A percentile compares a stretch with the other conserved stretches of the same genome.
Conservation (phyloP, 306 rosid species). For the Cucumis cinereus region DNA sequence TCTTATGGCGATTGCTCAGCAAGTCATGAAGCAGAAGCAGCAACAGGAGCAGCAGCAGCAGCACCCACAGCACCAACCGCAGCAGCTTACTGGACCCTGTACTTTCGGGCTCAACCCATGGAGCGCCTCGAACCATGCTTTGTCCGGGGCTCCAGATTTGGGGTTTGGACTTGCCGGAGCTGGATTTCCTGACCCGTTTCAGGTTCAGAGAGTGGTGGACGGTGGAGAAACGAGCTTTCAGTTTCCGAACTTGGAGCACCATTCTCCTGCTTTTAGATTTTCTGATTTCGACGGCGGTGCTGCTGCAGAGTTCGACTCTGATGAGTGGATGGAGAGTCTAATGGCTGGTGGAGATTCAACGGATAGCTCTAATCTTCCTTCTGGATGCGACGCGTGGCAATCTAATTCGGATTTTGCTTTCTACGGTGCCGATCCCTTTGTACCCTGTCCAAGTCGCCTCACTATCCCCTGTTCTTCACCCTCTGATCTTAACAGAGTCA, state of each 20-base stretch:
- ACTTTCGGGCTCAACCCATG: slow-evolving; percentile 63
- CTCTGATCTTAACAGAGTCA: slow-evolving; percentile 57
- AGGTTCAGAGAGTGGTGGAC: slow-evolving; percentile 40
- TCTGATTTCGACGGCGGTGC: slow-evolving; percentile 39
- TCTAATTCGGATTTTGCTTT: slow-evolving; percentile 40
- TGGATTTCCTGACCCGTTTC: slow-evolving; percentile 66
- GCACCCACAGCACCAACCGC: slow-evolving; percentile 23
- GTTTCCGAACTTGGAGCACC: slow-evolving; percentile 55
- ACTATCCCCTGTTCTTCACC: slow-evolving; percentile 32
- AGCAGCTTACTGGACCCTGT: slow-evolving; percentile 19
- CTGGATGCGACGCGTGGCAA: slow-evolving; percentile 55
- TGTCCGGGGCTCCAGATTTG: slow-evolving; percentile 19
- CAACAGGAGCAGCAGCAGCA: slow-evolving; percentile 71
- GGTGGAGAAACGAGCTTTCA: slow-evolving; percentile 41
- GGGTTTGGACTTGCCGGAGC: slow-evolving; percentile 36
- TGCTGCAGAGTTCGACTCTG: slow-evolving; percentile 68
- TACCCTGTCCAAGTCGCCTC: slow-evolving; percentile 46
- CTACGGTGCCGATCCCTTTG: slow-evolving; percentile 37
- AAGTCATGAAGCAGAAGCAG: slow-evolving; percentile 83
- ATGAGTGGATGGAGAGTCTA: slow-evolving; percentile 91
- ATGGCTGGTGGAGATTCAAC: slow-evolving; percentile 71
- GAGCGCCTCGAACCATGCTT: slow-evolving; percentile 18
- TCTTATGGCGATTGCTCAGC: slow-evolving; percentile 98
- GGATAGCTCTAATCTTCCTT: slow-evolving; percentile 55
- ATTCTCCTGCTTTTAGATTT: slow-evolving; percentile 45